Evolutionary conservation across 495 filamentous ascomycete genomes (phyloP).

Genomic region (Penicillium steckii): DNA sequence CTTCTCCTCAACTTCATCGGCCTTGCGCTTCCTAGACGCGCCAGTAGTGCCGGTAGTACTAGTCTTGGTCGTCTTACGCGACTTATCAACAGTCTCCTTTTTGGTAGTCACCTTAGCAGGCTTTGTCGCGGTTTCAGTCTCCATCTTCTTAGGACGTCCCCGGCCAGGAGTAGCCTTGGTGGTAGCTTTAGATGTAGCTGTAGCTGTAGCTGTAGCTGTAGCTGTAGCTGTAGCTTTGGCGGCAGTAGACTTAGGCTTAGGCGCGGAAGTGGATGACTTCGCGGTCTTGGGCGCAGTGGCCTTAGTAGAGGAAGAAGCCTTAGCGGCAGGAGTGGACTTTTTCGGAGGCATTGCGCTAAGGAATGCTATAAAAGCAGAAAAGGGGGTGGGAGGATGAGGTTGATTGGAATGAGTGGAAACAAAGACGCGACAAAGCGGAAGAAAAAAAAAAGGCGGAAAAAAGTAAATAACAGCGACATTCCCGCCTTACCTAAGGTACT

Average conservation of each 20-base stretch:
- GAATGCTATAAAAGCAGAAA: constrained; percentile 11
- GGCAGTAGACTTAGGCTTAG: neutral
- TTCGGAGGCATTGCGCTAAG: constrained; percentile 35
- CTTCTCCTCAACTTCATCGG: constrained; percentile 28
- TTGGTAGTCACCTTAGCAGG: constrained; percentile 3
- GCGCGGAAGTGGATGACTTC: neutral
- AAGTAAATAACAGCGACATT: constrained; percentile 25
- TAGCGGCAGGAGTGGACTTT: constrained; percentile 19
- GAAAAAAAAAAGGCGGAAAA: neutral
- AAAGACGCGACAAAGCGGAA: constrained; percentile 1
- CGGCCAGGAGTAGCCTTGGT: constrained; percentile 9
- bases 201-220: neutral
- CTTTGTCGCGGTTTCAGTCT: constrained; percentile 1
- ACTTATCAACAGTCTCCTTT: constrained; percentile 12
- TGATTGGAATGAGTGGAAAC: neutral
- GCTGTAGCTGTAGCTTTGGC: constrained; percentile 9
- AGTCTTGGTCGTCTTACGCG: constrained; percentile 13
- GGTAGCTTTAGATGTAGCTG: constrained; percentile 13
- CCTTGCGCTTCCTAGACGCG: constrained; percentile 43
- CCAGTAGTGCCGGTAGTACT: constrained; percentile 13
- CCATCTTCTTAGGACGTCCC: constrained; percentile 20
- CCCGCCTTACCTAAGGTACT: no score
- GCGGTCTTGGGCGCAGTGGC: constrained; percentile 10
- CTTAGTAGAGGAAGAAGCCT: constrained; percentile 13
- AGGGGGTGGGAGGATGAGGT: neutral